These are phyloP conservation scores for Przewalskia tangutica DNA, from an alignment of 257 asterid species.

Conservation along the genomic window DNA sequence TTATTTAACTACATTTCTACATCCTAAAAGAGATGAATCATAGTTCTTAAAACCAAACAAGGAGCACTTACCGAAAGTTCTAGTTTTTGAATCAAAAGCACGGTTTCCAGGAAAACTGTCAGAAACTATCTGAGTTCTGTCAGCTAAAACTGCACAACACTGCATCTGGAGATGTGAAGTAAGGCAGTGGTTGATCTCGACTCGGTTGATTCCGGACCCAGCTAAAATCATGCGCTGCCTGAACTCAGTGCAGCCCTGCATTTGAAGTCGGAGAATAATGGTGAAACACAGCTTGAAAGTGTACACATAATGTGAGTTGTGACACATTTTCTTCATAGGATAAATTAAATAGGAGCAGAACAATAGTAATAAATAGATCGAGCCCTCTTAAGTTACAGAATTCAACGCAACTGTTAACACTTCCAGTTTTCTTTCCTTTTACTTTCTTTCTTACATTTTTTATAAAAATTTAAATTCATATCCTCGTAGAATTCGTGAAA, in stretches of 20 bases:
- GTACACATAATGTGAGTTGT: not conserved
- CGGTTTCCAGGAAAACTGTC: not conserved
- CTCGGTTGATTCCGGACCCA: not conserved
- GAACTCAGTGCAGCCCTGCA: not conserved
- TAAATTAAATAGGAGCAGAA: not conserved
- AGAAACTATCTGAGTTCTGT: not conserved
- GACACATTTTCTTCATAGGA: not conserved
- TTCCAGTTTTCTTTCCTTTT: not conserved
- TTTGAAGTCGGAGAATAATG: not conserved
- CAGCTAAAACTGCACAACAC: not conserved
- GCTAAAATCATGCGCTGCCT: not conserved
- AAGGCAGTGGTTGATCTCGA: not conserved
- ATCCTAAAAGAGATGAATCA: not conserved
- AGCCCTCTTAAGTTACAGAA: not conserved
- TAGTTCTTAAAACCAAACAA: not conserved
- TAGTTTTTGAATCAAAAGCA: not conserved
- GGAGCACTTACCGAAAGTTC: not conserved
- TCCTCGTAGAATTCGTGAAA: not conserved
- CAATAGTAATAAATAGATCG: not conserved
- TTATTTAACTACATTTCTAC: not conserved
- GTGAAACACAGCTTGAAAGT: not conserved
- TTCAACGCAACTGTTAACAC: not conserved
- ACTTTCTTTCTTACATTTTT: not conserved
- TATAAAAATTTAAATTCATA: not conserved
- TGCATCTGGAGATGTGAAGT: not conserved